A percentile compares a stretch with the other conserved stretches of the same genome.
phyloP scores from a whole-genome alignment of 305 asterid species.

The Fraxinus paxiana region DNA sequence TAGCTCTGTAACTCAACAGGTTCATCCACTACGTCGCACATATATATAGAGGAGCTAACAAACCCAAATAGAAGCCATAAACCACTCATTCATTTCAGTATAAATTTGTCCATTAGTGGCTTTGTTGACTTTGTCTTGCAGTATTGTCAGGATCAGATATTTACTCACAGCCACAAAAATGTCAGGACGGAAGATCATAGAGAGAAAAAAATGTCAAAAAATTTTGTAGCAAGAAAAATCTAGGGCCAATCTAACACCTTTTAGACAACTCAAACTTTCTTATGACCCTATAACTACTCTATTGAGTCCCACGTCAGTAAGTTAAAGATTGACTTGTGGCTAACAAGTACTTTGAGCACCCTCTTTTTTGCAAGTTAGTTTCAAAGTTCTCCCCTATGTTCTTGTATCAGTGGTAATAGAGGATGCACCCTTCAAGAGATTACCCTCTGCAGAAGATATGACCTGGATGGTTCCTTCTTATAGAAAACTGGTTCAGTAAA shows the following conservation, averaged over 20 bases:
- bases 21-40: not conserved
- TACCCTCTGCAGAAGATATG: not conserved
- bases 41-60: not conserved
- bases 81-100: not conserved
- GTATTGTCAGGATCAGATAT: not conserved
- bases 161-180: not conserved
- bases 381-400: not conserved
- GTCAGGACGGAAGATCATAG: not conserved
- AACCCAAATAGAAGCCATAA: not conserved
- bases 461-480: not conserved
- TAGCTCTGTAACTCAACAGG: not conserved
- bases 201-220: not conserved
- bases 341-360: not conserved
- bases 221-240: not conserved
- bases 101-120: not conserved
- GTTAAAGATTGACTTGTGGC: not conserved
- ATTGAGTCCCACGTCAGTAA: not conserved
- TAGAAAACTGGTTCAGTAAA: not conserved
- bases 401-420: not conserved
- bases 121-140: not conserved
- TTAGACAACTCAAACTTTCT: not conserved
- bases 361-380: not conserved
- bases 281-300: not conserved
- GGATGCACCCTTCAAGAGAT: not conserved
- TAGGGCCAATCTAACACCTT: not conserved